Evolutionary conservation across 306 rosid species (phyloP).

Genomic region (Lathyrus aphaca): DNA sequence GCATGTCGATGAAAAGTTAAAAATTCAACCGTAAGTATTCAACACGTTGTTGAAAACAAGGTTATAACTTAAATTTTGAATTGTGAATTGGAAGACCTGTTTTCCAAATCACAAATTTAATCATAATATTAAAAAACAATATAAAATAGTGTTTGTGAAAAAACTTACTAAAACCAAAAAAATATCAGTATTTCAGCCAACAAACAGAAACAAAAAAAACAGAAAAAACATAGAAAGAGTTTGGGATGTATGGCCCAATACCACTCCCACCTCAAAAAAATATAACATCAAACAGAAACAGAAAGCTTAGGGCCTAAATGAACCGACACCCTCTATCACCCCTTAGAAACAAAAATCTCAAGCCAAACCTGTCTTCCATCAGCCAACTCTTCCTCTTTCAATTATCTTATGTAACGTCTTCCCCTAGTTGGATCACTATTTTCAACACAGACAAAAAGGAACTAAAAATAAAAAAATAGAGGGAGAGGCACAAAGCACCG

Average conservation of each 20-base stretch:
- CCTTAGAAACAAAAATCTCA: not conserved
- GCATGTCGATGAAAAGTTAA: slow-evolving; percentile 21
- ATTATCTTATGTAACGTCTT: not conserved
- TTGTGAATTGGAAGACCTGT: not conserved
- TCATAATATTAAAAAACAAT: not conserved
- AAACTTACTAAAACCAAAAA: not conserved
- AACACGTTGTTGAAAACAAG: slow-evolving; percentile 8
- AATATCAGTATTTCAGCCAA: not conserved
- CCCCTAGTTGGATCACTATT: not conserved
- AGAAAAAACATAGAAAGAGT: not conserved
- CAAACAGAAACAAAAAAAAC: not conserved
- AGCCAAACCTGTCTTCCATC: not conserved
- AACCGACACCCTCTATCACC: not conserved
- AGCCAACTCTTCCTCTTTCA: not conserved
- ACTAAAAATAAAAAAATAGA: not conserved
- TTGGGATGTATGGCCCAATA: not conserved
- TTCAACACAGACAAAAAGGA: not conserved
- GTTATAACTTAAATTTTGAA: slow-evolving; percentile 2
- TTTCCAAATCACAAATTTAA: not conserved
- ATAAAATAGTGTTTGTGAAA: not conserved
- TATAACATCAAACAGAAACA: not conserved
- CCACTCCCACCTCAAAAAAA: not conserved
- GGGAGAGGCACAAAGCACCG: not conserved
- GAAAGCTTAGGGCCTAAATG: not conserved
- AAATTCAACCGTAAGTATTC: slow-evolving; percentile 3